phyloP scores from a whole-genome alignment of 768 basidiomycete species.

The Sistotremastrum suecicum region DNA sequence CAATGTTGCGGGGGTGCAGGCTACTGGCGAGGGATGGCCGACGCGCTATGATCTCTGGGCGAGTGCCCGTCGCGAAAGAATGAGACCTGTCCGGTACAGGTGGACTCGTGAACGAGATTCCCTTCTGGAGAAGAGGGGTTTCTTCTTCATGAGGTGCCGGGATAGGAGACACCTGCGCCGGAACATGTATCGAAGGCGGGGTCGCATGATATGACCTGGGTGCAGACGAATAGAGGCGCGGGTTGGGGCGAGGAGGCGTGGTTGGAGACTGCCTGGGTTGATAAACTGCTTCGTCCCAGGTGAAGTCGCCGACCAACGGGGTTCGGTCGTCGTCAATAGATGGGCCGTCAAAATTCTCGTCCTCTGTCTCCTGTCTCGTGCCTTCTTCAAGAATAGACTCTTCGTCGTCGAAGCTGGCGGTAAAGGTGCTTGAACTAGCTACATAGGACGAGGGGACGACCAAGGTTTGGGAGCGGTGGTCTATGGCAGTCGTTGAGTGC shows the following conservation, averaged over 20 bases:
- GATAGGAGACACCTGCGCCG: constrained; percentile 12
- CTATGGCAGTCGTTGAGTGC: no score
- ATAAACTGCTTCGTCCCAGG: constrained; percentile 14
- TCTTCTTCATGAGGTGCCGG: constrained; percentile 8
- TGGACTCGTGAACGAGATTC: constrained; percentile 18
- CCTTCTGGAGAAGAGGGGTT: constrained; percentile 29
- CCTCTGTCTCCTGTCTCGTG: constrained; percentile 12
- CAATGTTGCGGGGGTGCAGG: constrained; percentile 1
- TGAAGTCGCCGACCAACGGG: constrained; percentile 10
- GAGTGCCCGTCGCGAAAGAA: background rate
- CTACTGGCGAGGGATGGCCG: constrained; percentile 6
- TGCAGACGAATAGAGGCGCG: constrained; percentile 3
- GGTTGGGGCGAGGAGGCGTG: constrained; percentile 5
- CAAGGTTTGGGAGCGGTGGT: no score
- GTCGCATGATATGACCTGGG: constrained; percentile 2
- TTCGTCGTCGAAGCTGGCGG: constrained; percentile 25
- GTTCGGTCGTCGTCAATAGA: constrained; percentile 9
- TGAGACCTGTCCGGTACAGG: constrained; percentile 1
- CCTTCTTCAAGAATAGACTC: constrained; percentile 16
- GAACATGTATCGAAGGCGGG: constrained; percentile 2
- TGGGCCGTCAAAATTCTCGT: constrained; percentile 10
- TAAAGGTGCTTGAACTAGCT: no score
- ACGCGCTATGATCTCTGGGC: no score
- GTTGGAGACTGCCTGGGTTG: background rate
- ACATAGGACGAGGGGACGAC: no score